Evolutionary conservation across 371 early-diverging fungal species (phyloP).

Genomic region (Mortierella sp.): DNA sequence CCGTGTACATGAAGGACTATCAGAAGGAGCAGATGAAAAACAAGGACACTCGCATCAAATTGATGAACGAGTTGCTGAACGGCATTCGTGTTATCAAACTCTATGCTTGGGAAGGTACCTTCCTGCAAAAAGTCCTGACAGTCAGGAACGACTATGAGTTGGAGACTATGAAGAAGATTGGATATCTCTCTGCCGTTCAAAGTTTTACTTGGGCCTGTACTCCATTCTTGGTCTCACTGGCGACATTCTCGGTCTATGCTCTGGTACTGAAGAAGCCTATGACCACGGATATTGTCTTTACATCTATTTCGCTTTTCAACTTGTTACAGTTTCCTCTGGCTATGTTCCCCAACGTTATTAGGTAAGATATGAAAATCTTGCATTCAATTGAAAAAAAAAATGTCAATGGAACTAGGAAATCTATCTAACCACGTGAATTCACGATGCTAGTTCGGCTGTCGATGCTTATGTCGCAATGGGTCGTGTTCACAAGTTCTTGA

Average conservation of each 20-base stretch:
- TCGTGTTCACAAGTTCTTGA: slow-evolving; percentile 85
- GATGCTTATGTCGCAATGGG: slow-evolving; percentile 88
- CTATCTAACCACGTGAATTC: not conserved
- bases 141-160: slow-evolving; percentile 86
- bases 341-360: slow-evolving; percentile 77
- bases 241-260: slow-evolving; percentile 88
- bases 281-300: slow-evolving; percentile 86
- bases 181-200: slow-evolving; percentile 70
- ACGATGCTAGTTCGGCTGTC: slow-evolving; percentile 66
- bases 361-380: slow-evolving; percentile 13
- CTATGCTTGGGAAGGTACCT: slow-evolving; percentile 75
- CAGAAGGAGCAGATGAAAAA: slow-evolving; percentile 92
- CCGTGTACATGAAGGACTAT: slow-evolving; percentile 73
- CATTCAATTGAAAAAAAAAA: not conserved
- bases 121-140: slow-evolving; percentile 66
- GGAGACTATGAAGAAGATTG: slow-evolving; percentile 82
- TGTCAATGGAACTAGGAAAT: too few species aligned
- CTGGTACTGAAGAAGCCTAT: slow-evolving; percentile 70
- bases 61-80: slow-evolving; percentile 94
- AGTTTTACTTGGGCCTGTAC: slow-evolving; percentile 81
- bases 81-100: slow-evolving; percentile 95
- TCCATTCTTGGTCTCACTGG: slow-evolving; percentile 90
- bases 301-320: slow-evolving; percentile 92
- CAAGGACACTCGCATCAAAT: slow-evolving; percentile 90
- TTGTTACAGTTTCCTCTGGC: slow-evolving; percentile 91